Percentiles rank a stretch among this genome's conserved stretches.
Conservation (phyloP, 768 basidiomycete genomes). For the Suillus hirtellus region DNA sequence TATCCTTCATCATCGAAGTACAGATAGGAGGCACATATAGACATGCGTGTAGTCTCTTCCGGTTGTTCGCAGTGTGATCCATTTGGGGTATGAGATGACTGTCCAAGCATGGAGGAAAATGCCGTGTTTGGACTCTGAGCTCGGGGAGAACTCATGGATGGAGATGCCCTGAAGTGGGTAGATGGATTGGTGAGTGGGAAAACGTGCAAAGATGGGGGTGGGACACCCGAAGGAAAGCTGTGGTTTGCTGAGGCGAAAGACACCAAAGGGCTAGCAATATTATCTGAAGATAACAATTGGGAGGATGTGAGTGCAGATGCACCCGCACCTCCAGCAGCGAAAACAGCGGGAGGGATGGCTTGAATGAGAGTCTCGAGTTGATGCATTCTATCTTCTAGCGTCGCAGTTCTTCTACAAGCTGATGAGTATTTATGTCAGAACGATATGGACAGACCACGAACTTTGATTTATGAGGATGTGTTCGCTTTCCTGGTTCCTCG, state of each 20-base stretch:
- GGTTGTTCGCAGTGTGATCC: slow-evolving; percentile 40
- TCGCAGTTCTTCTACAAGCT: slow-evolving; percentile 64
- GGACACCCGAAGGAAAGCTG: slow-evolving; percentile 55
- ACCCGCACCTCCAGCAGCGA: slow-evolving; percentile 55
- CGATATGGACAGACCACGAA: slow-evolving; percentile 37
- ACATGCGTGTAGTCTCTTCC: slow-evolving; percentile 63
- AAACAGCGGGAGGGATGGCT: slow-evolving; percentile 80
- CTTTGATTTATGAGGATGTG: slow-evolving; percentile 89
- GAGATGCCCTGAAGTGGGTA: slow-evolving; percentile 63
- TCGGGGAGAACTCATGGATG: slow-evolving; percentile 43
- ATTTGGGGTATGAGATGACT: slow-evolving; percentile 30
- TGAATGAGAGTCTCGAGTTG: slow-evolving; percentile 84
- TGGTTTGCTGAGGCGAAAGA: slow-evolving; percentile 43
- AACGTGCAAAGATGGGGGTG: slow-evolving; percentile 76
- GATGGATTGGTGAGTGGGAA: slow-evolving; percentile 83
- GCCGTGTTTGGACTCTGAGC: slow-evolving; percentile 46
- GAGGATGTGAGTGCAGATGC: slow-evolving; percentile 31
- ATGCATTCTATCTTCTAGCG: slow-evolving; percentile 86
- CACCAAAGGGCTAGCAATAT: slow-evolving; percentile 32
- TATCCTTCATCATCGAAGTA: slow-evolving; percentile 88
- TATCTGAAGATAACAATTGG: slow-evolving; percentile 36
- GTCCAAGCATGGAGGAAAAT: slow-evolving; percentile 42
- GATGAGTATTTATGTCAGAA: slow-evolving; percentile 9
- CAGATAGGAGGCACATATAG: slow-evolving; percentile 75
- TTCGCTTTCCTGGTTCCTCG: slow-evolving; percentile 84